These are phyloP conservation scores for Spizellomyces punctatus DNA, from an alignment of 192 early-diverging fungal genomes.

Conservation along the genomic window DNA sequence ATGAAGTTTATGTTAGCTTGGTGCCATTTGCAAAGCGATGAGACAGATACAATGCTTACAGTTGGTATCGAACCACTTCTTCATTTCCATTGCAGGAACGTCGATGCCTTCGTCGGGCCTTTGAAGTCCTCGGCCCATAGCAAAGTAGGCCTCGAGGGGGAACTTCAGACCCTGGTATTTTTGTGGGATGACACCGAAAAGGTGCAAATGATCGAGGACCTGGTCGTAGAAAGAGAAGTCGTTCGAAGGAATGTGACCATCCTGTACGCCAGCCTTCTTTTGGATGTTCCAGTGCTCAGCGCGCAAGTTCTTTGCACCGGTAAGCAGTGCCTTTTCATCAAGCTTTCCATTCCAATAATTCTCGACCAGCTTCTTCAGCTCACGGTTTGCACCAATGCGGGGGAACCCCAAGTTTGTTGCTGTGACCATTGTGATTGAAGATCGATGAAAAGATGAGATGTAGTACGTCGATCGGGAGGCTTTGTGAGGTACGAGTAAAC, in stretches of 20 bases:
- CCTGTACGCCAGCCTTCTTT: slow-evolving; percentile 64
- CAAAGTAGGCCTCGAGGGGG: slow-evolving; percentile 85
- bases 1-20: background rate
- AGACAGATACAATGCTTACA: slow-evolving; percentile 39
- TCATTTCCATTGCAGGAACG: slow-evolving; percentile 96
- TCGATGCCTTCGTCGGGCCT: slow-evolving; percentile 72
- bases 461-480: no score
- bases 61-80: slow-evolving; percentile 99
- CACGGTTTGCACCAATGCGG: slow-evolving; percentile 91
- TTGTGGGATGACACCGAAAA: slow-evolving; percentile 65
- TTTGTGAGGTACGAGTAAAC: no score
- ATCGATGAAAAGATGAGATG: no score
- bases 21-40: background rate
- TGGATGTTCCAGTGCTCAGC: slow-evolving; percentile 64
- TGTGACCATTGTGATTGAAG: slow-evolving; percentile 19
- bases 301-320: slow-evolving; percentile 62
- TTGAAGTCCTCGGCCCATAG: slow-evolving; percentile 96
- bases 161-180: slow-evolving; percentile 59
- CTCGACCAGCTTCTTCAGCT: slow-evolving; percentile 96
- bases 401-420: slow-evolving; percentile 76
- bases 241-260: slow-evolving; percentile 83
- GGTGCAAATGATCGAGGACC: slow-evolving; percentile 62
- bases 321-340: slow-evolving; percentile 66
- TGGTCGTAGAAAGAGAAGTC: slow-evolving; percentile 98
- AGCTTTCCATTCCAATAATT: slow-evolving; percentile 90